These are phyloP conservation scores for Dactylellina sp. DNA, from an alignment of 2,329 filamentous ascomycete species.

Conservation along the genomic window DNA sequence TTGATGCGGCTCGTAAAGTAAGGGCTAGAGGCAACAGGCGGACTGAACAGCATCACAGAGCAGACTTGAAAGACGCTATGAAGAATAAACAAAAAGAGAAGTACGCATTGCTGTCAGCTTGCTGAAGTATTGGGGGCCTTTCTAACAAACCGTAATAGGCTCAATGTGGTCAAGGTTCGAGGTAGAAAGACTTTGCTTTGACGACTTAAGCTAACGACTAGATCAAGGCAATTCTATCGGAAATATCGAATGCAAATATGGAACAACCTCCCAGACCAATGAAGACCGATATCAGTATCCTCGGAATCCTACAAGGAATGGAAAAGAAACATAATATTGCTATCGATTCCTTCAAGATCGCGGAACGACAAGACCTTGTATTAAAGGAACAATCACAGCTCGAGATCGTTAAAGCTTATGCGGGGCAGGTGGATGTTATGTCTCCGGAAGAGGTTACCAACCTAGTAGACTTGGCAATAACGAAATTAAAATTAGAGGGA, in stretches of 20 bases:
- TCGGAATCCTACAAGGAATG: constrained; percentile 75
- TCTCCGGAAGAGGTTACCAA: constrained; percentile 71
- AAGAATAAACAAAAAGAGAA: constrained; percentile 70
- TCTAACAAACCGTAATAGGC: no score
- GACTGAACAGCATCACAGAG: constrained; percentile 57
- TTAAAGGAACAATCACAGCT: constrained; percentile 77
- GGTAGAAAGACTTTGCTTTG: not conserved
- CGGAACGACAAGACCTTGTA: constrained; percentile 75
- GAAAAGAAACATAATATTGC: constrained; percentile 71
- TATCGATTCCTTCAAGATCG: constrained; percentile 72
- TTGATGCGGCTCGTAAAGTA: not conserved
- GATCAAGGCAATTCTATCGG: constrained; percentile 70
- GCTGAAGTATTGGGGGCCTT: no score
- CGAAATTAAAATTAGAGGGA: constrained; percentile 66
- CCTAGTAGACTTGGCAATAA: constrained; percentile 69
- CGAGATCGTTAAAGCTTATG: constrained; percentile 67
- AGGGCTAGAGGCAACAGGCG: not conserved
- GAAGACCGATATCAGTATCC: constrained; percentile 74
- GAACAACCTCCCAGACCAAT: constrained; percentile 70
- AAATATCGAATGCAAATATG: constrained; percentile 79
- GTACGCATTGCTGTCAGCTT: constrained; percentile 62
- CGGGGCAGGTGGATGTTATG: constrained; percentile 72
- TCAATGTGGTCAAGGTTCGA: constrained; percentile 36
- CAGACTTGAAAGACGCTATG: constrained; percentile 75
- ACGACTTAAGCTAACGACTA: constrained; percentile 7